Percentiles rank a stretch among this genome's conserved stretches.
These are phyloP conservation scores for Fabrea salina DNA, from an alignment of 169 alveolate species.

Conservation along the genomic window DNA sequence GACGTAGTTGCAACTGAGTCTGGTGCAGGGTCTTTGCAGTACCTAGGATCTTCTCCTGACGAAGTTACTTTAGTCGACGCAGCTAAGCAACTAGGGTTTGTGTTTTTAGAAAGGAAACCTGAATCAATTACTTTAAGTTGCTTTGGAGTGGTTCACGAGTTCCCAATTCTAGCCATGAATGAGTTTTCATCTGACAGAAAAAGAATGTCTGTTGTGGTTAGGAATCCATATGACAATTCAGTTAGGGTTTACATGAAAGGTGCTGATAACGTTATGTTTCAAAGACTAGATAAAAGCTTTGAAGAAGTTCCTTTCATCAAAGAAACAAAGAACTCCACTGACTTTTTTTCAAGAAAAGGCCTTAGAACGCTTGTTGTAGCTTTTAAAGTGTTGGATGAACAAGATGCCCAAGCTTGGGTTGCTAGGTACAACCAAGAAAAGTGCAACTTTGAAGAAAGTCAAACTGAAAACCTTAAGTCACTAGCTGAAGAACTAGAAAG, in stretches of 20 bases:
- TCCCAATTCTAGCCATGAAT: slow-evolving; percentile 57
- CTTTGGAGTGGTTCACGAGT: slow-evolving; percentile 12
- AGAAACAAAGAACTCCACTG: slow-evolving; percentile 83
- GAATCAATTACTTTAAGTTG: slow-evolving; percentile 35
- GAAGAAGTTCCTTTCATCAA: slow-evolving; percentile 29
- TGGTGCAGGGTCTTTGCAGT: slow-evolving; percentile 39
- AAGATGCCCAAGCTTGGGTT: slow-evolving; percentile 55
- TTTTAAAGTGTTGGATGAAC: slow-evolving; percentile 83
- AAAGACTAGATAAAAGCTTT: slow-evolving; percentile 39
- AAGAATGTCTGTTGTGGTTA: slow-evolving; percentile 75
- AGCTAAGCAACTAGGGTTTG: slow-evolving; percentile 65
- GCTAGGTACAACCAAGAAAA: background rate
- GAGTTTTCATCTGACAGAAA: slow-evolving; percentile 83
- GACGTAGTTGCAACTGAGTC: slow-evolving; percentile 50
- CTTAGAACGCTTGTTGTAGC: slow-evolving; percentile 95
- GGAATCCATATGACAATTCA: slow-evolving; percentile 43
- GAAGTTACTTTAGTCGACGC: slow-evolving; percentile 80
- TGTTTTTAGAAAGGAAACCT: slow-evolving; percentile 54
- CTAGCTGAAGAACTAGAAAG: slow-evolving; percentile 87
- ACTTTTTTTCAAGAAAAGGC: slow-evolving; percentile 92
- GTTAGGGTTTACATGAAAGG: slow-evolving; percentile 77
- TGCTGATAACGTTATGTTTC: slow-evolving; percentile 78
- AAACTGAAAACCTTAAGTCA: slow-evolving; percentile 72
- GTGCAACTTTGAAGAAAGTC: slow-evolving; percentile 28
- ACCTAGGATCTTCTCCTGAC: slow-evolving; percentile 81